Evolutionary conservation across 768 basidiomycete genomes (phyloP).

Genomic region (Mycena galericulata): DNA sequence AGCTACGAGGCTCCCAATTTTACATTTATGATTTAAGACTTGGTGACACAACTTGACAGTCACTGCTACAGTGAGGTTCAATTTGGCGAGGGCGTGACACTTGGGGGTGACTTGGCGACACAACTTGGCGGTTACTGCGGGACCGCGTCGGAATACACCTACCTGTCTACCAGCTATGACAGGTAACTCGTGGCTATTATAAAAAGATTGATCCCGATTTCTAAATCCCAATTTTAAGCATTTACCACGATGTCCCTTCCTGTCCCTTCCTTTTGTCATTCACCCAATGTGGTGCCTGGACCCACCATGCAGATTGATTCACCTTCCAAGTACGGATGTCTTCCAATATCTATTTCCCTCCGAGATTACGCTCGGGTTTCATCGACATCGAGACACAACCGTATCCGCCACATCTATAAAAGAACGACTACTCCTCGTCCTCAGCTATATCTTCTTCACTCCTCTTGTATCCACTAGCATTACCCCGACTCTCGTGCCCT

Average conservation of each 20-base stretch:
- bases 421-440: conserved; percentile 30
- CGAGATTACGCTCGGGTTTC: conserved; percentile 26
- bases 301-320: conserved; percentile 24
- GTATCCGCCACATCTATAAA: conserved; percentile 36
- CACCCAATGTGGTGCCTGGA: conserved; percentile 34
- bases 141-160: too few species aligned
- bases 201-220: conserved; percentile 29
- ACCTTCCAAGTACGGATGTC: conserved; percentile 3
- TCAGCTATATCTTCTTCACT: conserved; percentile 39
- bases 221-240: not conserved
- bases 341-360: not conserved
- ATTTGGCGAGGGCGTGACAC: conserved; percentile 20
- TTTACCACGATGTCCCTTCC: conserved; percentile 19
- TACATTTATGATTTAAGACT: too few species aligned
- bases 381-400: conserved; percentile 23
- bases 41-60: too few species aligned
- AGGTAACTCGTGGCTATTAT: too few species aligned
- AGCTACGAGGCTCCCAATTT: too few species aligned
- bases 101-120: conserved; percentile 9
- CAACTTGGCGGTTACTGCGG: too few species aligned
- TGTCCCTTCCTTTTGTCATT: not conserved
- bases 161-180: too few species aligned
- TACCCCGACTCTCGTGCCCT: conserved; percentile 51
- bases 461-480: conserved; percentile 33
- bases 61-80: too few species aligned